phyloP scores from a whole-genome alignment of 2,329 filamentous ascomycete genomes.

The Colletotrichum tofieldiae region DNA sequence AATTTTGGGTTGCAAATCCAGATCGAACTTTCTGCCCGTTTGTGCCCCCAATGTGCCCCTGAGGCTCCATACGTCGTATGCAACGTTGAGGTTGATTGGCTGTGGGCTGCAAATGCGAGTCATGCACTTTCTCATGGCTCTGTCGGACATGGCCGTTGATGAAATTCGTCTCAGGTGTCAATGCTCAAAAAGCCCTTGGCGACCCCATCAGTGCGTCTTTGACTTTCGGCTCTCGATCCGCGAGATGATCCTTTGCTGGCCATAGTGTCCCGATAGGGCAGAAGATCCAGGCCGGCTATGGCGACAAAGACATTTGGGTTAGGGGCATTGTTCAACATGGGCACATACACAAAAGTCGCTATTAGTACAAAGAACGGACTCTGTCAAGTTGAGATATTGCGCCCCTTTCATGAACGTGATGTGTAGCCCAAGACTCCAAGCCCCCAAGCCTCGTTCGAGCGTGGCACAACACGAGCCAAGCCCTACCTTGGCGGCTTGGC shows the following conservation, averaged over 20 bases:
- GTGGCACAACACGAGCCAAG: background rate
- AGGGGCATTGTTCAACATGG: background rate
- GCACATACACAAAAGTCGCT: too few relatives aligned
- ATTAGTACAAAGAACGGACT: too few relatives aligned
- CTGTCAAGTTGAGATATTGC: background rate
- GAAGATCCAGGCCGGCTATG: background rate
- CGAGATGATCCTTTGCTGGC: background rate
- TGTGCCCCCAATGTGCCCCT: background rate
- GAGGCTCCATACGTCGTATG: slow-evolving; percentile 1
- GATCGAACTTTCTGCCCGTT: background rate
- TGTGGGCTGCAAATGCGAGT: slow-evolving; percentile 7
- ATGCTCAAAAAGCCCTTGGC: slow-evolving; percentile 14
- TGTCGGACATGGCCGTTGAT: slow-evolving; percentile 15
- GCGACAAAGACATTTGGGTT: background rate
- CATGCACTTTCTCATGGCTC: slow-evolving; percentile 19
- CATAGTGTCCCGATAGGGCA: background rate
- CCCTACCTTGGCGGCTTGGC: background rate
- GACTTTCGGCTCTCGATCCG: background rate
- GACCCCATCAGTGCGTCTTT: background rate
- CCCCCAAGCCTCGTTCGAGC: background rate
- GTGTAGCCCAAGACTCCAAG: background rate
- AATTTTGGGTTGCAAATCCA: background rate
- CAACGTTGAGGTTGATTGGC: slow-evolving; percentile 8
- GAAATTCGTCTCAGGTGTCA: slow-evolving; percentile 16
- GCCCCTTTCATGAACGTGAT: background rate